Evolutionary conservation across 2,329 filamentous ascomycete genomes (phyloP), one percentile per base, ranked within the genome.

Genomic region (Aspergillus sp.): DNA sequence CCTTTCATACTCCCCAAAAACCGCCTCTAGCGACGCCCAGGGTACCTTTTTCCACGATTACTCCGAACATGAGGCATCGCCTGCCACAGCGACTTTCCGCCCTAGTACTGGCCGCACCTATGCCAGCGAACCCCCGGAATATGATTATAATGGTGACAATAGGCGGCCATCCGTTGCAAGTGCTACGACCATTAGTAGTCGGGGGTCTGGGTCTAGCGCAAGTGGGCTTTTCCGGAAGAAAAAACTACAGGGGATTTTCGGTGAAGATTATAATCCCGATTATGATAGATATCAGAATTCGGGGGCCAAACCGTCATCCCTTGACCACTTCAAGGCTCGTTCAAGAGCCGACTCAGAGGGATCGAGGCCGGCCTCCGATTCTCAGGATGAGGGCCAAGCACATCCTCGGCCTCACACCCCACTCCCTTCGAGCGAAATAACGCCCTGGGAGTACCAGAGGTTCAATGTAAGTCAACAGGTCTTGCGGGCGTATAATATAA

Each of bases 381-480:
- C 66, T 43, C 70, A 74, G 53, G 80, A 80, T 55, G 72, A 77
- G 53, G 83, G 82, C 45, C 91, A 91, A 41, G 83, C 85, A 52
- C 86, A 85, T 32, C 92, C 89, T 26, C 83, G 91, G 64, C 91
- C 93, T 48, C 84, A 89, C 66, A 96, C 91, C n/a, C 92, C 93
- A 12, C 82, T 92, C 51, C 90, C 90, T 42, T 91, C 90, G 12
- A 95, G 91, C 68, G 93, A 98, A 75, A 92, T 99, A 57, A 95
- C 96, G 39, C 95, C 95, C n/a, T 99, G 96, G 83, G 83, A 96
- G 61, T 98, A 95, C 71, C 95, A 98, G 75, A 91, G 95, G 71
- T 84, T 84, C 64, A 85, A 90, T 78, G 88, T 90, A 74, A 80
- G 86, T 60, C 5, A 1, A 8, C 15, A 4, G 39, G 20, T n/a